These are phyloP conservation scores for Hippophae gyantsensis DNA, from an alignment of 306 rosid genomes.

Conservation along the genomic window DNA sequence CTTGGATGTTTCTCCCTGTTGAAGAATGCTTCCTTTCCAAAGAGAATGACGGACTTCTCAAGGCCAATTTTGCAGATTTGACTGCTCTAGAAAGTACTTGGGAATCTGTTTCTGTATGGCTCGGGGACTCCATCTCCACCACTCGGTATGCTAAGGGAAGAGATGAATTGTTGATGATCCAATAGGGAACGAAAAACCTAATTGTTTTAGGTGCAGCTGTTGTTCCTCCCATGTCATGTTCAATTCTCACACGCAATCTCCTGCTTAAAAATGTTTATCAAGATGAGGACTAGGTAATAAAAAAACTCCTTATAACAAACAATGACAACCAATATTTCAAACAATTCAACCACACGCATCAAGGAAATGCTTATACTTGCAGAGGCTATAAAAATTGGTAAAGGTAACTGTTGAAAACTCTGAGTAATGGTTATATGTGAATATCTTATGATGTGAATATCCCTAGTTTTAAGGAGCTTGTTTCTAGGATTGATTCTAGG, in stretches of 20 bases:
- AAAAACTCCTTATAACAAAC: no score
- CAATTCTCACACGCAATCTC: slow-evolving; percentile 87
- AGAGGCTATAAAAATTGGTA: no score
- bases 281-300: no score
- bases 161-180: slow-evolving; percentile 82
- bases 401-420: no score
- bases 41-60: slow-evolving; percentile 66
- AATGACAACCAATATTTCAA: no score
- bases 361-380: no score
- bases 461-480: no score
- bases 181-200: slow-evolving; percentile 84
- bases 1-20: slow-evolving; percentile 57
- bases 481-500: no score
- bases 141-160: slow-evolving; percentile 71
- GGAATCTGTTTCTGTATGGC: slow-evolving; percentile 57
- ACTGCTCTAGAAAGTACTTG: slow-evolving; percentile 50
- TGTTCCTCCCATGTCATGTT: slow-evolving; percentile 91
- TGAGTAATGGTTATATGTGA: no score
- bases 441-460: no score
- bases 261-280: slow-evolving; percentile 21
- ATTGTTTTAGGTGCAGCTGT: slow-evolving; percentile 74
- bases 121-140: slow-evolving; percentile 84
- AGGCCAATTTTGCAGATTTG: slow-evolving; percentile 66
- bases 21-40: slow-evolving; percentile 55
- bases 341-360: no score